Conservation (phyloP, 2,329 filamentous ascomycete species). For the Torrubiella hemipterigena region DNA sequence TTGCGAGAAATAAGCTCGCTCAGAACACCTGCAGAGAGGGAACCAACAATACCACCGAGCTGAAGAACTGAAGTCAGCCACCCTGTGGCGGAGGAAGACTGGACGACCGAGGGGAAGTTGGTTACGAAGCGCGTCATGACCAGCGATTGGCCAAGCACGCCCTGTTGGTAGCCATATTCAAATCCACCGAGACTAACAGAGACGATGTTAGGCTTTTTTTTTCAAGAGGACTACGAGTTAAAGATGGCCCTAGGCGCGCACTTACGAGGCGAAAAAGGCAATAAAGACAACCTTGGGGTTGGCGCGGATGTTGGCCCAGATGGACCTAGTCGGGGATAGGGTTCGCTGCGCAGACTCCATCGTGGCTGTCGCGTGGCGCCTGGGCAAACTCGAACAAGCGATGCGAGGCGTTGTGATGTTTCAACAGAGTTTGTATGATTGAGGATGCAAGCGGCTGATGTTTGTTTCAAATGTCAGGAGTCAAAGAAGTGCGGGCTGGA, state of each 20-base stretch:
- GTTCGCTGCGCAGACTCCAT: conserved; percentile 9
- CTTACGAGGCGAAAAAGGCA: conserved; percentile 27
- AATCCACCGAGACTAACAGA: conserved; percentile 32
- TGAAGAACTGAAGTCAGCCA: conserved; percentile 41
- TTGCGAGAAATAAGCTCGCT: conserved; percentile 37
- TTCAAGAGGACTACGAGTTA: background rate
- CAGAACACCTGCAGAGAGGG: conserved; percentile 32
- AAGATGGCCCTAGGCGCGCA: background rate
- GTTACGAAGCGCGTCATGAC: conserved; percentile 38
- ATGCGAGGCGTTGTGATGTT: too few relatives aligned
- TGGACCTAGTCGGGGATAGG: conserved; percentile 6
- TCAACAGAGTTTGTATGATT: too few relatives aligned
- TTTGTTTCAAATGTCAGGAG: too few relatives aligned
- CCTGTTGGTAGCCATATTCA: conserved; percentile 42
- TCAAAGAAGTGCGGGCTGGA: too few relatives aligned
- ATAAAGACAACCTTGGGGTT: conserved; percentile 26
- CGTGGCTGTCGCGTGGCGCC: too few relatives aligned
- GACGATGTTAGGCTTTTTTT: background rate
- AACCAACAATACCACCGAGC: conserved; percentile 35
- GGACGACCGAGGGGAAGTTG: conserved; percentile 34
- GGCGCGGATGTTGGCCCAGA: conserved; percentile 17
- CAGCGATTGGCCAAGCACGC: conserved; percentile 39
- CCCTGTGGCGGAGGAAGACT: conserved; percentile 32
- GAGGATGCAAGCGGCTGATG: too few relatives aligned
- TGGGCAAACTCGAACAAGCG: too few relatives aligned